phyloP scores from a whole-genome alignment of 495 filamentous ascomycete genomes.

The Hyaloscypha bicolor region DNA sequence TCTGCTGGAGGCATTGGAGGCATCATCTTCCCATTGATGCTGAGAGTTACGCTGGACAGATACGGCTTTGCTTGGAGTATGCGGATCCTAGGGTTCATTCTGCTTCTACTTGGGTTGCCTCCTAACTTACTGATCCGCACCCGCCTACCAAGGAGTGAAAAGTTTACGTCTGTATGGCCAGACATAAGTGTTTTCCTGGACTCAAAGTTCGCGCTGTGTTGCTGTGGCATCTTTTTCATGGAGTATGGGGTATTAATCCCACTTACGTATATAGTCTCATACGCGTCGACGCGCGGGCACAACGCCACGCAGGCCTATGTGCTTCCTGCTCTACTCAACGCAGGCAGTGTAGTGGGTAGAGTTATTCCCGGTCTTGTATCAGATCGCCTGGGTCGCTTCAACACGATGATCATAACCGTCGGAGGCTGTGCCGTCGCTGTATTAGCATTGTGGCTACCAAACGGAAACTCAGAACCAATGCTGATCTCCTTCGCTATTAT shows the following conservation, averaged over 20 bases:
- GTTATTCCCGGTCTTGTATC: not conserved
- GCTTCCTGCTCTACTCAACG: slow-evolving; percentile 65
- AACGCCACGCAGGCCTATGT: slow-evolving; percentile 59
- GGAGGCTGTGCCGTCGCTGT: not conserved
- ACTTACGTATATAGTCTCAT: slow-evolving; percentile 67
- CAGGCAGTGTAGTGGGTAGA: not conserved
- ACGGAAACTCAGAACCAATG: slow-evolving; percentile 31
- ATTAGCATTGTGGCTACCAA: not conserved
- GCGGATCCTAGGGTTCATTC: slow-evolving; percentile 67
- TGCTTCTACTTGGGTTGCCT: slow-evolving; percentile 51
- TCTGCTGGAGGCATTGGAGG: slow-evolving; percentile 76
- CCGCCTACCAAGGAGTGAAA: slow-evolving; percentile 40
- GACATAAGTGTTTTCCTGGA: slow-evolving; percentile 53
- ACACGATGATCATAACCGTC: not conserved
- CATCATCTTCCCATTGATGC: slow-evolving; percentile 69
- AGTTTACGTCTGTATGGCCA: slow-evolving; percentile 48
- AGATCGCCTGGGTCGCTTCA: not conserved
- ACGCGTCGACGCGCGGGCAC: slow-evolving; percentile 49
- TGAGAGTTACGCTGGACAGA: slow-evolving; percentile 56
- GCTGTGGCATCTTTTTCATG: slow-evolving; percentile 63
- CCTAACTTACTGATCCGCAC: slow-evolving; percentile 59
- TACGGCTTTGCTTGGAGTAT: slow-evolving; percentile 73
- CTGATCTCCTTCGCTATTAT: slow-evolving; percentile 71
- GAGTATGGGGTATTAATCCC: slow-evolving; percentile 78
- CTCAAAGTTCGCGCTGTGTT: slow-evolving; percentile 51